Evolutionary conservation across 768 basidiomycete species (phyloP), one percentile per base, ranked within the genome.

Genomic region (Ramaria sp.): DNA sequence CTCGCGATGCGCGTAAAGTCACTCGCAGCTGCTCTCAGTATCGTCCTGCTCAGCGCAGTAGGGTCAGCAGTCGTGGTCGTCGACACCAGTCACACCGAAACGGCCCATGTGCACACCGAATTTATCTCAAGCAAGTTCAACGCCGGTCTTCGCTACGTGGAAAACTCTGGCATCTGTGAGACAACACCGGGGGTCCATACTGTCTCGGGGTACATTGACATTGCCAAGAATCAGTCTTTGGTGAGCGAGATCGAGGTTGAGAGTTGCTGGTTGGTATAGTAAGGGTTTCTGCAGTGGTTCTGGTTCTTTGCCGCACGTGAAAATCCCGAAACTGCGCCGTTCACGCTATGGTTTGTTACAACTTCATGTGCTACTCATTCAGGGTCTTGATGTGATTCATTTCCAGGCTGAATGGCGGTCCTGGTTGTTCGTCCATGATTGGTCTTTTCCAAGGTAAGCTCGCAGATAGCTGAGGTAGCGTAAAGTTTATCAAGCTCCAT

Each of bases 291-390:
- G n/a, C 53, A 83, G 83, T 85, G 81, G 81, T 86, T 85, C 63
- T 86, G 83, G 81, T 86, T 84, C 67, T 86, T 86, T 53, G 84
- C 81, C 59, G 75, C 84, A 2, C 74, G 84, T 13, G 68, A 78
- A 31, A 69, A 73, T 2, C 80, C 83, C 0, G 78, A 82, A 50
- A 81, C 74, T 1, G 82, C 83, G 0, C 83, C 83, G 0, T 80
- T 86, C 62, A 82, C 82, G 1, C 70, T 85, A 22, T 86, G 84
- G 83, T 80, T 57, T 41, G 66, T 58, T 61, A 45, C 34, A 43
- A n/a, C n/a, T 31, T 19, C 34, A 37, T 37, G 10, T 7, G 13
- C 9, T 37, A 15, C 24, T 1, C 49, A 17, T 27, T 27, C 27
- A 27, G 27, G 27, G 27, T 48, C 33, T 20, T 30, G 31, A 27